Conservation (phyloP, 1,284 basidiomycete species). For the Ustilago bromivora region DNA sequence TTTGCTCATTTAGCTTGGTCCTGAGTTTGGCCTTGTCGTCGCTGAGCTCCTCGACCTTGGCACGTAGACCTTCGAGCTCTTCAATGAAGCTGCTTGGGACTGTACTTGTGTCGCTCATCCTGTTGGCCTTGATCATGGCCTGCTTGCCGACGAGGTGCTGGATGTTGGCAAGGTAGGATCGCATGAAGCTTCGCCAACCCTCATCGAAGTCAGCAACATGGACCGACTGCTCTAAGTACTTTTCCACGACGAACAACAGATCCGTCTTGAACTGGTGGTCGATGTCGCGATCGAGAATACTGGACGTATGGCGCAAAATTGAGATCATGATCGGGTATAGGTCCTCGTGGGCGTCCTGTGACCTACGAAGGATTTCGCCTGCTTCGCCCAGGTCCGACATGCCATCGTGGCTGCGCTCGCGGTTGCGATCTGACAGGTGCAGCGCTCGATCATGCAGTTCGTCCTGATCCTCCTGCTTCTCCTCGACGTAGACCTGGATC, state of each 20-base stretch:
- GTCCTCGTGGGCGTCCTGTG: conserved; percentile 60
- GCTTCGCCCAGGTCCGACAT: conserved; percentile 47
- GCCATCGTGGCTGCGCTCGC: conserved; percentile 23
- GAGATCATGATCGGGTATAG: conserved; percentile 65
- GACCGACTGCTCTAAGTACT: conserved; percentile 77
- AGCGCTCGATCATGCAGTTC: conserved; percentile 73
- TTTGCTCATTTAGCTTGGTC: conserved; percentile 75
- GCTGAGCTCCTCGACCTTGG: conserved; percentile 75
- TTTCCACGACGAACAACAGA: conserved; percentile 76
- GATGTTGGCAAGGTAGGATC: conserved; percentile 76
- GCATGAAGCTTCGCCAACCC: conserved; percentile 77
- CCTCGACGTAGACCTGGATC: conserved; percentile 83
- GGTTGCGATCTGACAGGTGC: conserved; percentile 21
- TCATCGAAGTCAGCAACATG: conserved; percentile 78
- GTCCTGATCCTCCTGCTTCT: conserved; percentile 88
- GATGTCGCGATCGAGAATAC: conserved; percentile 76
- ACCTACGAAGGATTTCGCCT: conserved; percentile 37
- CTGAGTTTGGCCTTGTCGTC: conserved; percentile 77
- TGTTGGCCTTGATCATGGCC: conserved; percentile 73
- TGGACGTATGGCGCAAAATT: conserved; percentile 73
- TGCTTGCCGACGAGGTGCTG: conserved; percentile 78
- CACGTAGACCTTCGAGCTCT: conserved; percentile 76
- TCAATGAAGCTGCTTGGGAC: conserved; percentile 74
- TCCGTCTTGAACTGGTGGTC: conserved; percentile 77
- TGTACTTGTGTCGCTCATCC: conserved; percentile 71